Base-by-base conservation (phyloP, 2,329 filamentous ascomycete genomes). In the Lachnellula subtilissima region DNA sequence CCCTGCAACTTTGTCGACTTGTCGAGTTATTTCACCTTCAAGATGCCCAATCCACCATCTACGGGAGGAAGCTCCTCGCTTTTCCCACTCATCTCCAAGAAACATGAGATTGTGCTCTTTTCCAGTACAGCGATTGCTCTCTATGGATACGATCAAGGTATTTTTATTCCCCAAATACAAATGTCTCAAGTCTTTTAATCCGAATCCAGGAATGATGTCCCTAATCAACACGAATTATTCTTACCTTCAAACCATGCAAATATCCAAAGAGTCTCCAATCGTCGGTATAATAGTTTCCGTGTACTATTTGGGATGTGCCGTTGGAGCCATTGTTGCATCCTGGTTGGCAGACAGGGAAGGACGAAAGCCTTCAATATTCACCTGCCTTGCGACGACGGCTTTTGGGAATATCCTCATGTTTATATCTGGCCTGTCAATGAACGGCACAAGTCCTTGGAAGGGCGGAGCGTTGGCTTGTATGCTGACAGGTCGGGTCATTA, bases 111-210 rank as follows among this genome's bases (percentile, higher is more conserved):
- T 47, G 66, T 73, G 15, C 51, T 70, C 7, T 74, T 74, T 62
- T 73, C 69, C 19, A 73, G 70, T 45, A 71, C 71, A 11, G 72
- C 72, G 48, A 75, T 75, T 52, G 70, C 70, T 67, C 76, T 94
- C n/a, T 94, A 94, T 69, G 89, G 89, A 61, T 93, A 93, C 76
- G 89, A 93, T 71, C 89, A 93, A 73, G 89, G 89, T 67, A 59
- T 7, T 19, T 43, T 9, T 4, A 12, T 5, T 45, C 19, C 19
- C 14, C 37, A 3, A 40, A 35, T 36, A 32, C 17, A 4, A 9
- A 22, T n/a, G 37, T 17, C 1, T 6, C 25, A 5, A 11, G 23
- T 46, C 15, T 23, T n/a, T 37, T 52, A 22, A 45, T 9, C 17
- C n/a, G 14, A 28, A 12, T 8, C 35, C 11, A 67, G 63, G 65